Evolutionary conservation across 352 stramenopile genomes (phyloP).

Genomic region (Globisporangium polare): DNA sequence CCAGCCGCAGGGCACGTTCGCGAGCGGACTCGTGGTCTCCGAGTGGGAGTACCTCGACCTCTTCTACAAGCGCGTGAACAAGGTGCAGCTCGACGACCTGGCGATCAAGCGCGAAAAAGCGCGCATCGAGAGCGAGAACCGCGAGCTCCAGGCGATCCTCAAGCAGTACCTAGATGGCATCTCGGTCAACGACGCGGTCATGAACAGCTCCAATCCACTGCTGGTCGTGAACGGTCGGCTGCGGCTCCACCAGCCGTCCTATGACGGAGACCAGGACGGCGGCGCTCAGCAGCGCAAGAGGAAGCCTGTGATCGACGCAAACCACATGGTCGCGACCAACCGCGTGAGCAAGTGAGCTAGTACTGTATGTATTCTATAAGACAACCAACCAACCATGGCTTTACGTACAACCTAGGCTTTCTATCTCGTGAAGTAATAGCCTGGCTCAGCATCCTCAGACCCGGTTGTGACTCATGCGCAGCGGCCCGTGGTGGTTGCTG

Average conservation of each 20-base stretch:
- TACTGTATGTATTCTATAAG: neutral
- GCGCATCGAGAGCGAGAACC: constrained; percentile 85
- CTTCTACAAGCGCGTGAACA: constrained; percentile 96
- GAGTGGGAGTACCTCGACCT: constrained; percentile 86
- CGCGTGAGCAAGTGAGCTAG: constrained; percentile 37
- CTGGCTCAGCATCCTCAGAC: too few species aligned
- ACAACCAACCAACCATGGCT: neutral
- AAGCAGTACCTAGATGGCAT: constrained; percentile 94
- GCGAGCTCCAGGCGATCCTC: constrained; percentile 86
- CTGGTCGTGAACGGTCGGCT: constrained; percentile 91
- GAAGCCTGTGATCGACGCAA: constrained; percentile 68
- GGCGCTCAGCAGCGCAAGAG: neutral
- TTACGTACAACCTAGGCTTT: too few species aligned
- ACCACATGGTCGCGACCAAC: constrained; percentile 81
- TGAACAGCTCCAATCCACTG: constrained; percentile 89
- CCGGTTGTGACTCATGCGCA: neutral
- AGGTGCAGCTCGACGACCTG: constrained; percentile 90
- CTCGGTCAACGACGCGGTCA: constrained; percentile 88
- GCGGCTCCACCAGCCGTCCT: constrained; percentile 46
- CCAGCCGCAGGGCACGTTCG: constrained; percentile 47
- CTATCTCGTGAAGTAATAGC: too few species aligned
- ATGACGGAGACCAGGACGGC: neutral
- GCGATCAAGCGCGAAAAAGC: constrained; percentile 87
- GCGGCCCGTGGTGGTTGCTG: constrained; percentile 11
- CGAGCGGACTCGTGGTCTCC: constrained; percentile 47